Base-by-base conservation (phyloP, 2,329 filamentous ascomycete species). In the Fusarium tricinctum region DNA sequence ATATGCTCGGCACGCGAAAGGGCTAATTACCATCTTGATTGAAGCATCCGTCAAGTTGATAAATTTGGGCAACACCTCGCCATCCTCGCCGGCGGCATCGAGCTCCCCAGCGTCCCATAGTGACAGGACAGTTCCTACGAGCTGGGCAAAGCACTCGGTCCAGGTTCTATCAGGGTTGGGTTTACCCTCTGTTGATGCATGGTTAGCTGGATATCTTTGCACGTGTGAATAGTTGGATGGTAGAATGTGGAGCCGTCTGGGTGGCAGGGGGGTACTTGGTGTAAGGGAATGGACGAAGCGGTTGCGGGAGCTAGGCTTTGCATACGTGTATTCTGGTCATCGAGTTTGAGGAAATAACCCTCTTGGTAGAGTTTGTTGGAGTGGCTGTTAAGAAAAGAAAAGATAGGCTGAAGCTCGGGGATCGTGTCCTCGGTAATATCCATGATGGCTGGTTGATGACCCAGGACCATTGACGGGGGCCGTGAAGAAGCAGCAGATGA, bases 1-100 rank as follows among this genome's bases (percentile, higher is more conserved):
- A 46, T 20, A 23, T 28, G 13, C 22, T 53, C 13, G 20, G 47
- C 52, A 57, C 23, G 44, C 17, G 57, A 63, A 50, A 8, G 33
- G 60, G 22, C 45, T 28, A 19, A 80, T 71, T 85, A 97, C 96
- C 94, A 98, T 97, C 80, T 97, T 97, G 73, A 99, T 94, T 0
- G 96, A 97, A 20, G 96, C 96, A 85, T 99, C 96, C 8, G 96
- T 97, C 62, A 99, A 82, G 76, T 99, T 99, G 78, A 99, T 94
- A 78, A 97, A 99, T 50, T 92, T 96, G 32, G 94, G 93, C 42
- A 95, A 83, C 47, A 97, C 92, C 76, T 97, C 92, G 69, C 90
- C 92, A 74, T 96, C 89, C 72, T 93, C 91, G 35, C 92, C 93
- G 14, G 93, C 94, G 39, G 89, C 89, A 81, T 99, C 96, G 60